These are phyloP conservation scores for Apiospora aurea DNA, from an alignment of 2,329 filamentous ascomycete genomes.

Conservation along the genomic window DNA sequence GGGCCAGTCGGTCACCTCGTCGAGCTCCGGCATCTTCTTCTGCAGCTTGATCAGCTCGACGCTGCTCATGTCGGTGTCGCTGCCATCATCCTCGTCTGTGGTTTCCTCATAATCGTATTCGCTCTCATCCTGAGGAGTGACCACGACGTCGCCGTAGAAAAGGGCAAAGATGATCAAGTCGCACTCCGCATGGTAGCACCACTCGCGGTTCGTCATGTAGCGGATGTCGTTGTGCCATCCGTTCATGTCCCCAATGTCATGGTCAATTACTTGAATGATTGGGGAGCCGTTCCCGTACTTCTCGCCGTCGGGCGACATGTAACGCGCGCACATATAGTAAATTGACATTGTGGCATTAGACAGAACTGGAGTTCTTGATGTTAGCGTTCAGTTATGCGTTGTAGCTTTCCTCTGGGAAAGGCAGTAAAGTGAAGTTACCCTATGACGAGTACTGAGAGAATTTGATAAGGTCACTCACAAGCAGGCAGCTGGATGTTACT, in stretches of 20 bases:
- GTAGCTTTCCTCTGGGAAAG: neutral
- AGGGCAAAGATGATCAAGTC: conserved; percentile 9
- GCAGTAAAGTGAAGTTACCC: neutral
- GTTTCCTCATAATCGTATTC: neutral
- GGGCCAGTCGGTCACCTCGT: neutral
- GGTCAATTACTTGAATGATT: neutral
- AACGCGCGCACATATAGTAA: neutral
- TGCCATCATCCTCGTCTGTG: neutral
- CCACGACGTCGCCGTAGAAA: neutral
- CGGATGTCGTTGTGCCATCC: neutral
- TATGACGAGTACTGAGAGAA: neutral
- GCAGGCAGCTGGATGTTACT: neutral
- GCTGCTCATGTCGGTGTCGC: too few species aligned
- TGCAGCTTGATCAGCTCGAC: too few species aligned
- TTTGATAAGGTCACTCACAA: too few species aligned
- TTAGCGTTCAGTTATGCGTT: neutral
- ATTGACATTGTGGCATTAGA: neutral
- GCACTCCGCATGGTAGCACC: conserved; percentile 10
- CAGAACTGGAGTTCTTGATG: neutral
- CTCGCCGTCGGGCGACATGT: neutral
- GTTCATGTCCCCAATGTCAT: neutral
- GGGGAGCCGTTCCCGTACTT: neutral
- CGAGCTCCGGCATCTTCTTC: neutral
- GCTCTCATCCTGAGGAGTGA: neutral
- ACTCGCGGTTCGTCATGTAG: neutral